These are phyloP conservation scores for Cubamyces sp. DNA, from an alignment of 768 basidiomycete species.

Conservation along the genomic window DNA sequence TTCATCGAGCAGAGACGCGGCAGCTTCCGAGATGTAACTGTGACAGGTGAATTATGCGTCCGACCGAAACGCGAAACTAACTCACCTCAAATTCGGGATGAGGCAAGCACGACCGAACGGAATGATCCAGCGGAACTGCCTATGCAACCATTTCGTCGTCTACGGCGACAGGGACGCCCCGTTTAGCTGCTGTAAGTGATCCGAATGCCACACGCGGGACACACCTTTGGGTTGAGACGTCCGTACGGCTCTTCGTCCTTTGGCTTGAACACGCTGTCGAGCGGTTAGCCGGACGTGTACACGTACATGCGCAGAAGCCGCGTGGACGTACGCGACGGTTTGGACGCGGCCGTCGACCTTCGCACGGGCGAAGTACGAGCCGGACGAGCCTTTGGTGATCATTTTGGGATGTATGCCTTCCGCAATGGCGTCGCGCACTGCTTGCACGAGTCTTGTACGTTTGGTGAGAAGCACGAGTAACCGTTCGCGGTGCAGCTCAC, in stretches of 20 bases:
- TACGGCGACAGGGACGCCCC: constrained; percentile 31
- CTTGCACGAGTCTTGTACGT: constrained; percentile 56
- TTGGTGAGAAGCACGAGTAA: constrained; percentile 19
- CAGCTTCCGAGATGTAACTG: constrained; percentile 89
- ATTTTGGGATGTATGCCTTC: constrained; percentile 89
- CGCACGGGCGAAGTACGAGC: constrained; percentile 89
- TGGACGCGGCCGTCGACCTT: constrained; percentile 77
- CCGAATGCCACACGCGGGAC: not conserved
- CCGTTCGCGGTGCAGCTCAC: constrained; percentile 48
- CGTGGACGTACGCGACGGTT: constrained; percentile 60
- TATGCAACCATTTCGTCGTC: constrained; percentile 91
- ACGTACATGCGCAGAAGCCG: not conserved
- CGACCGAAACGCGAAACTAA: constrained; percentile 7
- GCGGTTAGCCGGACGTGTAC: not conserved
- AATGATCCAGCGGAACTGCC: constrained; percentile 87
- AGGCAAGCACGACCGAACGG: constrained; percentile 89
- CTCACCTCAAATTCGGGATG: constrained; percentile 84
- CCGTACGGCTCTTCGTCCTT: constrained; percentile 93
- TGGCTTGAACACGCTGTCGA: constrained; percentile 82
- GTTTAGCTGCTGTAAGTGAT: not conserved
- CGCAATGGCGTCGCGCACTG: constrained; percentile 67
- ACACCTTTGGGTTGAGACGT: constrained; percentile 81
- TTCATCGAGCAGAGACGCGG: constrained; percentile 81
- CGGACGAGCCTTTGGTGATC: constrained; percentile 87
- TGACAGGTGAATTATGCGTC: not conserved